A percentile compares a stretch with the other conserved stretches of the same genome.
Evolutionary conservation across 2,329 filamentous ascomycete species (phyloP).

Genomic region (Pyrenophora graminea): DNA sequence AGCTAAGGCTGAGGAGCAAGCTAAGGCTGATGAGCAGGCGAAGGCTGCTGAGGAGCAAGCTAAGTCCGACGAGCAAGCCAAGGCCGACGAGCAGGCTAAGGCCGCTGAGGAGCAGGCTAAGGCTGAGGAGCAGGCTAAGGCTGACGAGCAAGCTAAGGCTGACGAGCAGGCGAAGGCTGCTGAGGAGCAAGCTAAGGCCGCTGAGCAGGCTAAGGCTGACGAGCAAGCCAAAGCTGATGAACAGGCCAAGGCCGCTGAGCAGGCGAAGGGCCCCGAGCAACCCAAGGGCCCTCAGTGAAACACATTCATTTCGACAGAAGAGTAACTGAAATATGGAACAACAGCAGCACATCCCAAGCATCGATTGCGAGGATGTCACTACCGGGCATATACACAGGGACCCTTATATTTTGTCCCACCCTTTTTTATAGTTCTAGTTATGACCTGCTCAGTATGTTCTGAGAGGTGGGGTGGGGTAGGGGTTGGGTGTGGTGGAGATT

Average conservation of each 20-base stretch:
- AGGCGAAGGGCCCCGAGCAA: too few species aligned
- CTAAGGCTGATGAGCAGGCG: constrained; percentile 2
- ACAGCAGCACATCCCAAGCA: too few species aligned
- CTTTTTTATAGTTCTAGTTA: too few species aligned
- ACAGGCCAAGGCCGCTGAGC: too few species aligned
- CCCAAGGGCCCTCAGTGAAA: neutral
- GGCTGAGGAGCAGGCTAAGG: constrained; percentile 10
- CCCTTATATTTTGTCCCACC: too few species aligned
- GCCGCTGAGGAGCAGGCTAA: neutral
- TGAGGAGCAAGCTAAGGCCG: too few species aligned
- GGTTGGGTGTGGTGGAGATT: too few species aligned
- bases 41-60: neutral
- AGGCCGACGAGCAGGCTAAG: constrained; percentile 2
- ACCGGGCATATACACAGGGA: too few species aligned
- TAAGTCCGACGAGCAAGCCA: neutral
- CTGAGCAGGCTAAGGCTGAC: neutral
- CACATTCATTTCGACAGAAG: neutral
- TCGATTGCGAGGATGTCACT: too few species aligned
- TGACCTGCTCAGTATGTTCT: too few species aligned
- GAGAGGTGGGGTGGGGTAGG: too few species aligned
- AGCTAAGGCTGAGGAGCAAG: constrained; percentile 2
- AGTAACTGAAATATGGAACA: neutral
- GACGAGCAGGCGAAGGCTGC: neutral
- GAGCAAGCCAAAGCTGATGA: constrained; percentile 6
- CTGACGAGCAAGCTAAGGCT: constrained; percentile 8